Evolutionary conservation across 371 early-diverging fungal species (phyloP).

Genomic region (Apophysomyces sp.): DNA sequence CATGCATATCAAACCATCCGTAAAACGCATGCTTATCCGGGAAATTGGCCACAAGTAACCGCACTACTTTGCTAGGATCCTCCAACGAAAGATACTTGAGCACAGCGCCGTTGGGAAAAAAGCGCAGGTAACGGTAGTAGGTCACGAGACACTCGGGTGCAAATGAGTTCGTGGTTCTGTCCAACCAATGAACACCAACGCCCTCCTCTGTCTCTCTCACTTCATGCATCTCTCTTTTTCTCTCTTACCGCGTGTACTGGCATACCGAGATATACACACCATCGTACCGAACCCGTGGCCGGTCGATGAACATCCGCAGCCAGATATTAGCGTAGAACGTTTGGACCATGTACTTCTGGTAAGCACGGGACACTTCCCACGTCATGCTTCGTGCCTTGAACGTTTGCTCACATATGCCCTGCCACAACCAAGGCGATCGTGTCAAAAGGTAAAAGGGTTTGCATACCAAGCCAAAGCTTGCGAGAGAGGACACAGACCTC

Average conservation of each 20-base stretch:
- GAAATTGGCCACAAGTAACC: constrained; percentile 17
- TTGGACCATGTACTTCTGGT: constrained; percentile 10
- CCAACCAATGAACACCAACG: constrained; percentile 42
- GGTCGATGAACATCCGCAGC: constrained; percentile 45
- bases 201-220: constrained; percentile 16
- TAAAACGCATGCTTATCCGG: constrained; percentile 34
- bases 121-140: constrained; percentile 62
- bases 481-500: constrained; percentile 30
- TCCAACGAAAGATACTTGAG: constrained; percentile 38
- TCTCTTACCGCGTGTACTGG: constrained; percentile 38
- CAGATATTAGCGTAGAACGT: constrained; percentile 17
- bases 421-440: constrained; percentile 47
- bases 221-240: constrained; percentile 40
- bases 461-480: constrained; percentile 43
- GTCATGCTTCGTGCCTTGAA: constrained; percentile 22
- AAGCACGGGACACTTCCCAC: constrained; percentile 5
- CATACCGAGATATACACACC: constrained; percentile 62
- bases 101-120: constrained; percentile 49
- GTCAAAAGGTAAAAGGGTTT: constrained; percentile 44
- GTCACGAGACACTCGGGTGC: constrained; percentile 57
- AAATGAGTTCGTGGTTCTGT: constrained; percentile 28
- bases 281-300: constrained; percentile 56
- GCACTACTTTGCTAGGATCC: constrained; percentile 41
- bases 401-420: constrained; percentile 40
- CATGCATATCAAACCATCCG: constrained; percentile 25